phyloP scores from a whole-genome alignment of 2,329 filamentous ascomycete species.

The Chrysosporium keratinophilum region DNA sequence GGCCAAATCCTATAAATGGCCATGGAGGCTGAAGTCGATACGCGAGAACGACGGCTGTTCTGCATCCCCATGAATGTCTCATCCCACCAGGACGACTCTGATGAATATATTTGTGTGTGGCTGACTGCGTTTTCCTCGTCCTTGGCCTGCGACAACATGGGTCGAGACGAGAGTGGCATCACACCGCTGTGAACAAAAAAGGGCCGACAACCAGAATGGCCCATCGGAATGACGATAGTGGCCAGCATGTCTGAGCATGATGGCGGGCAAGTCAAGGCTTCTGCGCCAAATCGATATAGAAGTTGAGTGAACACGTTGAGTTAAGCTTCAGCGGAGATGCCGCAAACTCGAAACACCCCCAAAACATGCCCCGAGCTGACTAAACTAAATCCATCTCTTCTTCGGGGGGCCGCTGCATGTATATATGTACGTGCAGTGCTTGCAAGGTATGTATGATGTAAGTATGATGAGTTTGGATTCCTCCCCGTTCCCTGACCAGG shows the following conservation, averaged over 20 bases:
- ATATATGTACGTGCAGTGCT: too few relatives aligned
- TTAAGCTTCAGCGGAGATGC: not conserved
- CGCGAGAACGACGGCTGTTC: not conserved
- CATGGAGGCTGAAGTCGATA: constrained; percentile 6
- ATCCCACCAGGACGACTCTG: not conserved
- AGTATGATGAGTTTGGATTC: too few relatives aligned
- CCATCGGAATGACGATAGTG: not conserved
- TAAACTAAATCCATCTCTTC: not conserved
- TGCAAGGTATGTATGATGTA: too few relatives aligned
- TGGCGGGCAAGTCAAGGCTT: not conserved
- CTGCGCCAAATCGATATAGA: not conserved
- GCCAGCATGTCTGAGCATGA: not conserved
- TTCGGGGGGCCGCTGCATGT: too few relatives aligned
- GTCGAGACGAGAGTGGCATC: not conserved
- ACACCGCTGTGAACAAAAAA: not conserved
- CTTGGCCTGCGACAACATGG: not conserved
- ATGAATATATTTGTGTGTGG: not conserved
- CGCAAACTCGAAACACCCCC: not conserved
- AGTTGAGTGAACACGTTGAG: not conserved
- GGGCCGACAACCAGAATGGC: not conserved
- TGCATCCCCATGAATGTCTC: constrained; percentile 1
- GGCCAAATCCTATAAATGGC: constrained; percentile 1
- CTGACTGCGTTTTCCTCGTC: not conserved
- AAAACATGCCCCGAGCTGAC: not conserved
- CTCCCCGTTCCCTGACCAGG: too few relatives aligned